phyloP scores from a whole-genome alignment of 495 filamentous ascomycete species.

The Trichoderma virens region DNA sequence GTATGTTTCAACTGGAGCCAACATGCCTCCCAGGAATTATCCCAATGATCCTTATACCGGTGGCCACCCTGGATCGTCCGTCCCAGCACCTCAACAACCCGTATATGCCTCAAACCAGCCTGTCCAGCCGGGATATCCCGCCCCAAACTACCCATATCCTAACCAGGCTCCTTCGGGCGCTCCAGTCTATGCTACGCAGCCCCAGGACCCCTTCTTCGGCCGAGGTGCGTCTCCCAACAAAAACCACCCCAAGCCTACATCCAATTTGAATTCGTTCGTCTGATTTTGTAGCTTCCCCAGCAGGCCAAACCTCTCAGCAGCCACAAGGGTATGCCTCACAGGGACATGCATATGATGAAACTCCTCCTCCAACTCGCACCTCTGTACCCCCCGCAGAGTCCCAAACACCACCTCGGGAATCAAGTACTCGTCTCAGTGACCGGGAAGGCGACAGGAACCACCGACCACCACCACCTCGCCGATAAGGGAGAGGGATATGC shows the following conservation, averaged over 20 bases:
- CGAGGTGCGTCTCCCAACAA: conserved; percentile 43
- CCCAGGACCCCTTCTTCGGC: conserved; percentile 41
- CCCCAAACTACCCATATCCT: conserved; percentile 24
- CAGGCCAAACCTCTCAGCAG: conserved; percentile 30
- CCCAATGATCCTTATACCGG: conserved; percentile 4
- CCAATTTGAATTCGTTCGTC: conserved; percentile 23
- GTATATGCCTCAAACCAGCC: conserved; percentile 6
- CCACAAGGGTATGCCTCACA: conserved; percentile 28
- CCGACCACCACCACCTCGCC: conserved; percentile 20
- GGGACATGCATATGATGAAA: conserved; percentile 28
- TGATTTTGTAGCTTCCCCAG: conserved; percentile 47
- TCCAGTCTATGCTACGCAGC: conserved; percentile 27
- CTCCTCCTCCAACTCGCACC: conserved; percentile 22
- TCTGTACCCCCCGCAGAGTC: conserved; percentile 24
- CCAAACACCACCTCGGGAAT: conserved; percentile 16
- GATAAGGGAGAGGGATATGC: background rate
- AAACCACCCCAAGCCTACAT: conserved; percentile 19
- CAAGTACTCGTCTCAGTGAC: conserved; percentile 26
- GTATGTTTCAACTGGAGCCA: conserved; percentile 12
- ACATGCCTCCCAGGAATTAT: conserved; percentile 13
- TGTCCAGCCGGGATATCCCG: conserved; percentile 15
- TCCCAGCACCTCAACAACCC: conserved; percentile 15
- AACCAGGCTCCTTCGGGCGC: conserved; percentile 23
- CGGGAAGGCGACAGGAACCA: conserved; percentile 27
- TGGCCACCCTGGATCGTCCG: background rate